These are phyloP conservation scores for Botrytis cinerea DNA, from an alignment of 2,329 filamentous ascomycete species.

Conservation along the genomic window DNA sequence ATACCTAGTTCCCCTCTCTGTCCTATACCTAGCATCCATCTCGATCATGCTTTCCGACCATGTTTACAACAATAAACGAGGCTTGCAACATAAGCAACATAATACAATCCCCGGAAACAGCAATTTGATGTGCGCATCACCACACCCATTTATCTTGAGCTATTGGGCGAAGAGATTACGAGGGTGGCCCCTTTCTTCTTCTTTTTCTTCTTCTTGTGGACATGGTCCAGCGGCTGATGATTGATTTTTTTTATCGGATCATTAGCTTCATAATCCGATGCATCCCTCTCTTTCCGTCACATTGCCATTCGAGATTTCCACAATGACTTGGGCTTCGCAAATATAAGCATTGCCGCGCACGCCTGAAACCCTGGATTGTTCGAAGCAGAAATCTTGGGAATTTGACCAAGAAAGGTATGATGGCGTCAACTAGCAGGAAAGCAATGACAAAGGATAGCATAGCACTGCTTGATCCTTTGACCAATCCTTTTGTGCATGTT, in stretches of 20 bases:
- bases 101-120: background rate
- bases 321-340: background rate
- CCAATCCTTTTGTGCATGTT: background rate
- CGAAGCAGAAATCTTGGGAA: background rate
- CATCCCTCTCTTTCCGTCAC: constrained; percentile 4
- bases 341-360: background rate
- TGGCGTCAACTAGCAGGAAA: background rate
- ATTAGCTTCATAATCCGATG: background rate
- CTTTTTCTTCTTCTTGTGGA: constrained; percentile 1
- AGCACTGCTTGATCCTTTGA: background rate
- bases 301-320: background rate
- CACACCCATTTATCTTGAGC: background rate
- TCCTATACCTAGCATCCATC: background rate
- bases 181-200: constrained; percentile 1
- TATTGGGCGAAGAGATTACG: background rate
- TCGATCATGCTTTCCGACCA: background rate
- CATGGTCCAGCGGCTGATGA: background rate
- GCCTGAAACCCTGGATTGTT: background rate
- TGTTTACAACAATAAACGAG: background rate
- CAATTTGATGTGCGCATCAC: constrained; percentile 15
- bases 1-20: background rate
- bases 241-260: constrained; percentile 14
- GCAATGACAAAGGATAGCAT: background rate
- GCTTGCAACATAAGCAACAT: constrained; percentile 6
- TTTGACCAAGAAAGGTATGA: background rate